These are phyloP conservation scores for Podila horticola DNA, from an alignment of 192 early-diverging fungal genomes.

Conservation along the genomic window DNA sequence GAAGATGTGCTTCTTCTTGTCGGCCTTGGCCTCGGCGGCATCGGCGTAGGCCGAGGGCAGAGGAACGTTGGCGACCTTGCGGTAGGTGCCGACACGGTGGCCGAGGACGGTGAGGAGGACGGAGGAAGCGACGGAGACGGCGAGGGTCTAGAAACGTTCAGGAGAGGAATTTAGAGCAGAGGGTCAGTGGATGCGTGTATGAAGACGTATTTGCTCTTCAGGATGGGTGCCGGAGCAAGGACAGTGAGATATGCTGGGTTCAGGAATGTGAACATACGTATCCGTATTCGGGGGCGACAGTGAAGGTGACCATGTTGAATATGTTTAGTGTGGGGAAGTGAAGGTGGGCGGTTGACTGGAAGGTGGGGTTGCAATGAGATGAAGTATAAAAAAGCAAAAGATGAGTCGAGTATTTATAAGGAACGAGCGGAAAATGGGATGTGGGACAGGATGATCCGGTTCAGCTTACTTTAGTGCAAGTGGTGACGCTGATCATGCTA, in stretches of 20 bases:
- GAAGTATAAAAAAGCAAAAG: background rate
- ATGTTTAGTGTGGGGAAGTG: conserved; percentile 1
- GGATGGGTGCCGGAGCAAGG: background rate
- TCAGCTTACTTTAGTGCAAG: too few relatives aligned
- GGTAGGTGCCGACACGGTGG: conserved; percentile 58
- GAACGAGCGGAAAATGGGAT: too few relatives aligned
- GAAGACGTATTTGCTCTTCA: too few relatives aligned
- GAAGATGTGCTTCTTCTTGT: conserved; percentile 72
- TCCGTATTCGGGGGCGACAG: conserved; percentile 63
- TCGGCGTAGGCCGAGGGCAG: conserved; percentile 77
- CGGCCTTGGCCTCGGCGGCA: conserved; percentile 66
- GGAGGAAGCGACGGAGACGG: conserved; percentile 40
- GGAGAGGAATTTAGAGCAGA: background rate
- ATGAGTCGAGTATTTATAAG: too few relatives aligned
- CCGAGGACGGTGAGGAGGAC: conserved; percentile 59
- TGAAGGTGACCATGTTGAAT: conserved; percentile 49
- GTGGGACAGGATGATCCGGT: too few relatives aligned
- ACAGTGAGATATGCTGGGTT: background rate
- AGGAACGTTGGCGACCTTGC: conserved; percentile 69
- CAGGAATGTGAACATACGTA: conserved; percentile 57
- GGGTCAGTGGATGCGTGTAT: background rate
- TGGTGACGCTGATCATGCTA: too few relatives aligned
- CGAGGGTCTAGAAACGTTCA: conserved; percentile 51
- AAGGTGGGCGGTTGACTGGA: background rate
- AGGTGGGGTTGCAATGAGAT: background rate